Evolutionary conservation across 129 eudicot species (phyloP), one percentile per base, ranked within the genome.

Genomic region (Pulicaria dysenterica): DNA sequence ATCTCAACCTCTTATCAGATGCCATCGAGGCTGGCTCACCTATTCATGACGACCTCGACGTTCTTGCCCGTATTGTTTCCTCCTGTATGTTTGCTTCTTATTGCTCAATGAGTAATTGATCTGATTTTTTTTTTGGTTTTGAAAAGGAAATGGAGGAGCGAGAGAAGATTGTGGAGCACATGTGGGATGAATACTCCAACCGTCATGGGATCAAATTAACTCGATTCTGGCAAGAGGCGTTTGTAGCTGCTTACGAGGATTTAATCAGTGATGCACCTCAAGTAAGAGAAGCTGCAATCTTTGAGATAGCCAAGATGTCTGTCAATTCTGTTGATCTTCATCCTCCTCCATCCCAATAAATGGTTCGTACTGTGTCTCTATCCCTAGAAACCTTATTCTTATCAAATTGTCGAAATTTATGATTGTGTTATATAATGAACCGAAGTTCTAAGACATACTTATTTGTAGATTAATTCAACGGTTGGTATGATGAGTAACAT

Each of bases 301-400:
- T 83, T 2, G 97, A 92, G 86, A 89, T 92, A 61, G 97, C 96
- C 4, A 89, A 69, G 82, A 92, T 92, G 97, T 92, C 91, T 14
- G 53, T 84, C 39, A 65, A 72, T 37, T 83, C 76, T 17, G 59
- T 92, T 36, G 62, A 83, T 48, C 76, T 89, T 14, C 79, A 80
- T 49, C 80, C 83, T 47, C 87, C 86, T 43, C 82, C 85, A 55
- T 34, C 83, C 9, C 81, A 78, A 24, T 66, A 79, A 4, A 58
- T 65, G 85, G 91, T 85, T 65, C 65, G 82, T 76, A n/a, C n/a
- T 24, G 2, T 75, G 2, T 75, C 1, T 24, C 12, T 49, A 45
- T 16, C 31, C 31, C 31, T 24, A 24, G 31, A 24, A 24, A 24
- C 31, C 1, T 24, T 24, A n/a, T n/a, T n/a, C n/a, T n/a, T n/a